Percentiles rank a stretch among this genome's conserved stretches.
phyloP scores from a whole-genome alignment of 352 stramenopile genomes.

The Halophytophthora batemanensis region DNA sequence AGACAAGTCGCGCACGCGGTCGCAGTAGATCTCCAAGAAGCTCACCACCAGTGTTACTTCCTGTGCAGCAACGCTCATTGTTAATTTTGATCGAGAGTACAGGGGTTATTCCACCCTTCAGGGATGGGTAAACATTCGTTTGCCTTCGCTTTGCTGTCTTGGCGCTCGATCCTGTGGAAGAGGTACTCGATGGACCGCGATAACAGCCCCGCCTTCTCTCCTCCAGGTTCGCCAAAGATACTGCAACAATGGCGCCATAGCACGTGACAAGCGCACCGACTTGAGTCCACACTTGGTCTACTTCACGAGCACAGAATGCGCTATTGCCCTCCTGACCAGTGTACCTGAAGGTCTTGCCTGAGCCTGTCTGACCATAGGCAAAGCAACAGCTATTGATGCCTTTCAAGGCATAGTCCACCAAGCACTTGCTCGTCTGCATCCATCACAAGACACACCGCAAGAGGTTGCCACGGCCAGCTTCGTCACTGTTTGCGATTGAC shows the following conservation, averaged over 20 bases:
- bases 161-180: constrained; percentile 79
- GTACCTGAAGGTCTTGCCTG: constrained; percentile 81
- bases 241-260: constrained; percentile 15
- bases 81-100: background rate
- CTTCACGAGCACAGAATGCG: background rate
- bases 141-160: constrained; percentile 60
- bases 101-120: background rate
- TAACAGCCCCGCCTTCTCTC: constrained; percentile 84
- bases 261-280: background rate
- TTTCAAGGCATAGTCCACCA: constrained; percentile 89
- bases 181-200: constrained; percentile 89
- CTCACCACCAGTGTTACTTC: constrained; percentile 84
- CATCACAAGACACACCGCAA: background rate
- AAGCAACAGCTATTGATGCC: constrained; percentile 95
- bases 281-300: too few species aligned
- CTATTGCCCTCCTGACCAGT: background rate
- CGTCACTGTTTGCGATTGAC: background rate
- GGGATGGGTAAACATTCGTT: background rate
- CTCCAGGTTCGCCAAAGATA: constrained; percentile 85
- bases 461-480: background rate
- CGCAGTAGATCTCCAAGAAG: constrained; percentile 94
- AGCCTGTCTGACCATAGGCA: constrained; percentile 89
- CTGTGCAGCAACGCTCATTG: constrained; percentile 21
- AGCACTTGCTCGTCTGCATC: constrained; percentile 67
- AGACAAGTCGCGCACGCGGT: constrained; percentile 89